These are phyloP conservation scores for Cardamine occulta DNA, from an alignment of 345 rosid genomes.

Conservation along the genomic window DNA sequence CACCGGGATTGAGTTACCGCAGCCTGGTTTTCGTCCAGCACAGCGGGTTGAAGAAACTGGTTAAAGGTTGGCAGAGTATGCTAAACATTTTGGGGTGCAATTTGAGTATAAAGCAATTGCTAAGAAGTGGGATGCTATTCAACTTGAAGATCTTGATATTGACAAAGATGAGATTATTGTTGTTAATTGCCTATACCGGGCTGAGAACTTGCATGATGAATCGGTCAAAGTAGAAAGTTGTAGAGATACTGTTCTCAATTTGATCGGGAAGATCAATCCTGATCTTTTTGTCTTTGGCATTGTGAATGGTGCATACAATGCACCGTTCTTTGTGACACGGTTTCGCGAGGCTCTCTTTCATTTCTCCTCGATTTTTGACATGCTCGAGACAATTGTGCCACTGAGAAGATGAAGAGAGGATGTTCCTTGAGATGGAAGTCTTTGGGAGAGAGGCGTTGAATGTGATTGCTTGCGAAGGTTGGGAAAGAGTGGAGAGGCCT, in stretches of 20 bases:
- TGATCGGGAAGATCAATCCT: constrained; percentile 73
- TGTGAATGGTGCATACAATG: constrained; percentile 73
- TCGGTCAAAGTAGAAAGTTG: constrained; percentile 63
- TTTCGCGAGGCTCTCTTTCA: constrained; percentile 92
- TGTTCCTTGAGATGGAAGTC: constrained; percentile 73
- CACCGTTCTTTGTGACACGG: constrained; percentile 87
- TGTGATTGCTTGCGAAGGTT: constrained; percentile 85
- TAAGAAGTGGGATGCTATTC: constrained; percentile 82
- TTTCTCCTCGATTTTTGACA: constrained; percentile 88
- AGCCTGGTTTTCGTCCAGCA: constrained; percentile 88
- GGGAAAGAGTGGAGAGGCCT: constrained; percentile 95
- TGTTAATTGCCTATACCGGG: constrained; percentile 72
- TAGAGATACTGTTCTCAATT: constrained; percentile 60
- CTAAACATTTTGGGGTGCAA: constrained; percentile 73
- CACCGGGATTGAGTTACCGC: constrained; percentile 95
- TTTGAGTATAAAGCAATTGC: constrained; percentile 87
- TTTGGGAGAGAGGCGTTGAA: constrained; percentile 86
- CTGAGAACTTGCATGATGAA: constrained; percentile 81
- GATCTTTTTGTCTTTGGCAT: constrained; percentile 67
- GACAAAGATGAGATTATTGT: constrained; percentile 67
- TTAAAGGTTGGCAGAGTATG: constrained; percentile 76
- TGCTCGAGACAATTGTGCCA: constrained; percentile 78
- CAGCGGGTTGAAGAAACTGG: constrained; percentile 94
- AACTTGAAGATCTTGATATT: constrained; percentile 71
- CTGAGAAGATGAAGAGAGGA: constrained; percentile 75